Evolutionary conservation across 495 filamentous ascomycete species (phyloP).

Genomic region (Pyrenula aspistea): DNA sequence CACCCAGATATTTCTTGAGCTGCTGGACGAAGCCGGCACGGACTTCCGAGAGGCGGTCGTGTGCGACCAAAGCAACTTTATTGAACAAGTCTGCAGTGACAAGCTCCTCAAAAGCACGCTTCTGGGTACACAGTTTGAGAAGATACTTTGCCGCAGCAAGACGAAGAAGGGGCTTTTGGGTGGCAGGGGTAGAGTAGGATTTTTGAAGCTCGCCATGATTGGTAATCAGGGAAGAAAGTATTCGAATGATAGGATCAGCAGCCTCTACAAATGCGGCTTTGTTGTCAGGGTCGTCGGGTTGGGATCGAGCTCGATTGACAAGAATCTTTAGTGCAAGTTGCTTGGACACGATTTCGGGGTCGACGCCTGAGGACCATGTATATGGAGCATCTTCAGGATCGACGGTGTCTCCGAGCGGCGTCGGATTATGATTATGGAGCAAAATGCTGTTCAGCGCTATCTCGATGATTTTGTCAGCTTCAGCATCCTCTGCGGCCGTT

Average conservation of each 20-base stretch:
- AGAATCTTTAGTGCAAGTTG: constrained; percentile 79
- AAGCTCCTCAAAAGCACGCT: constrained; percentile 62
- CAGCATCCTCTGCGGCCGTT: constrained; percentile 51
- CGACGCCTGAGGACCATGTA: constrained; percentile 61
- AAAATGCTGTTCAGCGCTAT: constrained; percentile 69
- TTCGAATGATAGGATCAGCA: constrained; percentile 57
- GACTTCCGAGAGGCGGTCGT: constrained; percentile 63
- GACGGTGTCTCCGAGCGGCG: constrained; percentile 24
- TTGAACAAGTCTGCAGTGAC: constrained; percentile 67
- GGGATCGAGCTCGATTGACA: constrained; percentile 71
- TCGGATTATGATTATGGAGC: constrained; percentile 47
- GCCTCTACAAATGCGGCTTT: constrained; percentile 48
- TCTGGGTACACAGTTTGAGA: constrained; percentile 65
- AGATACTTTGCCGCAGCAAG: constrained; percentile 71
- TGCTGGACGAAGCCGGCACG: constrained; percentile 67
- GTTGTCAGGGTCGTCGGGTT: constrained; percentile 36
- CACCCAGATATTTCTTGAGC: constrained; percentile 71
- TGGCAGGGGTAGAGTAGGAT: constrained; percentile 56
- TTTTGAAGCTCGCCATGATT: constrained; percentile 71
- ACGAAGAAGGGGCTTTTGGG: constrained; percentile 64
- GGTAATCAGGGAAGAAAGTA: constrained; percentile 62
- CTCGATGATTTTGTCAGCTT: constrained; percentile 62
- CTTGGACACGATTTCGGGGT: constrained; percentile 76
- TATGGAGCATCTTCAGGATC: constrained; percentile 17
- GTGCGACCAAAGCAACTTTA: constrained; percentile 60